phyloP scores from a whole-genome alignment of 2,329 filamentous ascomycete species.

The Escovopsis weberi region DNA sequence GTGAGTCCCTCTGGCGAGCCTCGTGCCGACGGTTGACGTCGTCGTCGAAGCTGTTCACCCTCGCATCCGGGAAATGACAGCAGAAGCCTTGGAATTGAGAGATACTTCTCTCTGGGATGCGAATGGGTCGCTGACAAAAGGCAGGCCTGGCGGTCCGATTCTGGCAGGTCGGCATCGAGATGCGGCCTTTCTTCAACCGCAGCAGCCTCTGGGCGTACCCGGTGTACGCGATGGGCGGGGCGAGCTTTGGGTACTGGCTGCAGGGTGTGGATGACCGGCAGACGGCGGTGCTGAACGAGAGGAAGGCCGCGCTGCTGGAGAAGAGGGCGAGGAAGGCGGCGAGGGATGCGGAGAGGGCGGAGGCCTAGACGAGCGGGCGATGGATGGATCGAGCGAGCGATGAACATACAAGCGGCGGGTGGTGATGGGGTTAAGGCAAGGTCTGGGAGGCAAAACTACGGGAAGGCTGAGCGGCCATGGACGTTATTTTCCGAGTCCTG shows the following conservation, averaged over 20 bases:
- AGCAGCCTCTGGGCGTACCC: conserved; percentile 85
- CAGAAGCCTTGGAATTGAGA: neutral
- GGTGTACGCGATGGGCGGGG: conserved; percentile 70
- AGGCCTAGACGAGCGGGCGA: conserved; percentile 1
- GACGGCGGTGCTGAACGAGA: conserved; percentile 58
- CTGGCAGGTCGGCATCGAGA: conserved; percentile 97
- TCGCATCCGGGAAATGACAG: neutral
- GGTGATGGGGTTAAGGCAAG: neutral
- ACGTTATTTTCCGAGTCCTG: neutral
- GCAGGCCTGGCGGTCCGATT: conserved; percentile 79
- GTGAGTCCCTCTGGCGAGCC: conserved; percentile 36
- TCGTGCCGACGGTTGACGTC: no score
- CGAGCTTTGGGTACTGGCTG: conserved; percentile 94
- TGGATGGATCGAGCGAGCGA: neutral
- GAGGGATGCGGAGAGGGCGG: conserved; percentile 17
- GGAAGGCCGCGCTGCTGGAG: conserved; percentile 69
- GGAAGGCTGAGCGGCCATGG: neutral
- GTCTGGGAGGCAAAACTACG: no score
- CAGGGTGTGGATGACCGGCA: conserved; percentile 80
- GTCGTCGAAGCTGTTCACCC: no score
- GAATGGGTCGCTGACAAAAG: neutral
- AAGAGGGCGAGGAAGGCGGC: conserved; percentile 60
- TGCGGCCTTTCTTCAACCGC: conserved; percentile 83
- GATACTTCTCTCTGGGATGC: neutral
- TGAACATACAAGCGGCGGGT: neutral